phyloP scores from a whole-genome alignment of 257 asterid species.

The Nicotiana tomentosiformis region DNA sequence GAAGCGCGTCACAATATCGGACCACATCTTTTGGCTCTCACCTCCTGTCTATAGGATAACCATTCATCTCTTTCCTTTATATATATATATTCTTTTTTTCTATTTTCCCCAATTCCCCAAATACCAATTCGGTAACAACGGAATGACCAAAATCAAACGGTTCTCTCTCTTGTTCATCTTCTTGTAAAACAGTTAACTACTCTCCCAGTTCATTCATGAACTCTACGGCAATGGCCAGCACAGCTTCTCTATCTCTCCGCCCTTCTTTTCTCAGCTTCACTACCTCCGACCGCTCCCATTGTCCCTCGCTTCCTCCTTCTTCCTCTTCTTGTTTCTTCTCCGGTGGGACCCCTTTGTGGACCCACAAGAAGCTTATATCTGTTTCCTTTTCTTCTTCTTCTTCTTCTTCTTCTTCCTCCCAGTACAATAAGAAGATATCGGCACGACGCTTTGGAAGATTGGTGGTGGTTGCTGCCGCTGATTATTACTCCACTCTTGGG shows the following conservation, averaged over 20 bases:
- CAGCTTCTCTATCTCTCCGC: conserved; percentile 39
- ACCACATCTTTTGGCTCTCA: neutral
- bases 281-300: conserved; percentile 15
- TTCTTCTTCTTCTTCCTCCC: conserved; percentile 44
- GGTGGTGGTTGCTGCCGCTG: conserved; percentile 76
- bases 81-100: neutral
- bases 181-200: conserved; percentile 21
- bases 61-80: neutral
- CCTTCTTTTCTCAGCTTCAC: neutral
- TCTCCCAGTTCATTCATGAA: conserved; percentile 15
- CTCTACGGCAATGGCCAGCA: conserved; percentile 31
- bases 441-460: conserved; percentile 62
- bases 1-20: neutral
- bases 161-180: conserved; percentile 12
- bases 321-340: conserved; percentile 47
- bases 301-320: conserved; percentile 22
- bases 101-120: neutral
- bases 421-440: conserved; percentile 43
- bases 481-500: conserved; percentile 93
- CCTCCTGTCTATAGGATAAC: neutral
- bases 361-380: conserved; percentile 38
- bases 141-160: conserved; percentile 23
- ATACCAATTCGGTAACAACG: neutral
- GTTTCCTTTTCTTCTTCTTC: conserved; percentile 40
- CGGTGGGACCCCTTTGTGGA: conserved; percentile 41